A percentile compares a stretch with the other conserved stretches of the same genome.
These are phyloP conservation scores for Aspergillus proliferans DNA, from an alignment of 2,329 filamentous ascomycete species.

Conservation along the genomic window DNA sequence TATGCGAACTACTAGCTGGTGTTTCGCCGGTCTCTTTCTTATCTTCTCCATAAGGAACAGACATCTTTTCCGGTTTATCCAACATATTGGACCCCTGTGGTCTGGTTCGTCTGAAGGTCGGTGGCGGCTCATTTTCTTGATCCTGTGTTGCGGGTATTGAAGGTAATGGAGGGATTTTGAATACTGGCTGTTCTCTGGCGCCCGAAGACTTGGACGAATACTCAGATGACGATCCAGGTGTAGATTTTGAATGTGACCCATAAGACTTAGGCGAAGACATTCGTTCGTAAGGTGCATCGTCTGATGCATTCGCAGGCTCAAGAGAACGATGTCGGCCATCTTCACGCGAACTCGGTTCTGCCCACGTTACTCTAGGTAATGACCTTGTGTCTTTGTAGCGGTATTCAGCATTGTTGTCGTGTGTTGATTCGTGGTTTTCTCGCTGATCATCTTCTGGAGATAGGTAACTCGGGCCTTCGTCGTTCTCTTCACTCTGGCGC, in stretches of 20 bases:
- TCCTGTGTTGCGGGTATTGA: conserved; percentile 61
- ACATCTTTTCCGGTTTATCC: conserved; percentile 53
- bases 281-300: conserved; percentile 27
- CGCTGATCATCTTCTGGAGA: conserved; percentile 22
- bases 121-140: conserved; percentile 76
- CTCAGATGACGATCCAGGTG: conserved; percentile 38
- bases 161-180: conserved; percentile 52
- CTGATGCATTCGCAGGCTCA: conserved; percentile 13
- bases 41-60: conserved; percentile 44
- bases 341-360: conserved; percentile 20
- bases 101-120: conserved; percentile 60
- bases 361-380: conserved; percentile 33
- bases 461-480: conserved; percentile 22
- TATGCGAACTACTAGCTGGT: conserved; percentile 39
- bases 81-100: conserved; percentile 49
- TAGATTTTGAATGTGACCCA: conserved; percentile 31
- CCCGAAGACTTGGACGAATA: conserved; percentile 35
- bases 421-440: conserved; percentile 3
- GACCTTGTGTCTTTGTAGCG: conserved; percentile 20
- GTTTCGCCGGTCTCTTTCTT: conserved; percentile 39
- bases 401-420: conserved; percentile 25
- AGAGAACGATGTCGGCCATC: conserved; percentile 18
- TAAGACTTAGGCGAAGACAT: conserved; percentile 30
- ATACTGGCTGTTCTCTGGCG: conserved; percentile 47
- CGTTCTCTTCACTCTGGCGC: conserved; percentile 60